A percentile compares a stretch with the other conserved stretches of the same genome.
Evolutionary conservation across 805 yeast species (phyloP).

Genomic region (Kuraishia hungarica): DNA sequence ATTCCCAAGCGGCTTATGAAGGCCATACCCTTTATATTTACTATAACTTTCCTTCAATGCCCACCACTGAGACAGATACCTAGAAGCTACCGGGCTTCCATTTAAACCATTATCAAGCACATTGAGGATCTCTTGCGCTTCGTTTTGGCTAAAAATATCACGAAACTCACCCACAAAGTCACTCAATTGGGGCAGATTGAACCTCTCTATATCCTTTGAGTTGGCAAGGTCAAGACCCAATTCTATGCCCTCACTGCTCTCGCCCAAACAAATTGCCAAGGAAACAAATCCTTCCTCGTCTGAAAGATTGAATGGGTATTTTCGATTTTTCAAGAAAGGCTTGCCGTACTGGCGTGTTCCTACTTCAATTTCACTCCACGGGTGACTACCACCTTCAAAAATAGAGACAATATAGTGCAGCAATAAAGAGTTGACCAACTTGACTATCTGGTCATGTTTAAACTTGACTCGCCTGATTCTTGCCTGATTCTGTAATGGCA

Average conservation of each 20-base stretch:
- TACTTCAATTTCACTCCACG: slow-evolving; percentile 16
- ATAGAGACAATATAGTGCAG: slow-evolving; percentile 32
- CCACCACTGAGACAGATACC: slow-evolving; percentile 55
- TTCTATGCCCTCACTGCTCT: slow-evolving; percentile 9
- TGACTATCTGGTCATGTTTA: slow-evolving; percentile 22
- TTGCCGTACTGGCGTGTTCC: slow-evolving; percentile 41
- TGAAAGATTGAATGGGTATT: slow-evolving; percentile 45
- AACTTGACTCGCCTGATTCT: slow-evolving; percentile 31
- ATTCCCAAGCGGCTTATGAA: slow-evolving; percentile 19
- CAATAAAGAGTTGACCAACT: slow-evolving; percentile 37
- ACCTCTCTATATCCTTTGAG: slow-evolving; percentile 16
- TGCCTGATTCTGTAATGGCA: slow-evolving; percentile 33
- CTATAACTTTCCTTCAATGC: slow-evolving; percentile 73
- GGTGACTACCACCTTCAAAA: slow-evolving; percentile 12
- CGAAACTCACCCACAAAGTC: slow-evolving; percentile 18
- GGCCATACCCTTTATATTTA: slow-evolving; percentile 58
- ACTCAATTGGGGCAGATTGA: slow-evolving; percentile 16
- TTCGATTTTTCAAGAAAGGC: slow-evolving; percentile 30
- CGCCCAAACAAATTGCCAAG: slow-evolving; percentile 29
- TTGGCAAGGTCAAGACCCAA: slow-evolving; percentile 43
- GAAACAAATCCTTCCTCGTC: slow-evolving; percentile 45
- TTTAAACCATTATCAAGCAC: background rate
- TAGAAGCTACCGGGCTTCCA: slow-evolving; percentile 8
- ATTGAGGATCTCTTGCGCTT: slow-evolving; percentile 8
- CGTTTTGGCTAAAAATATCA: slow-evolving; percentile 19